Evolutionary conservation across 2,329 filamentous ascomycete genomes (phyloP), one percentile per base, ranked within the genome.

Genomic region (Helicocarpus griseus): DNA sequence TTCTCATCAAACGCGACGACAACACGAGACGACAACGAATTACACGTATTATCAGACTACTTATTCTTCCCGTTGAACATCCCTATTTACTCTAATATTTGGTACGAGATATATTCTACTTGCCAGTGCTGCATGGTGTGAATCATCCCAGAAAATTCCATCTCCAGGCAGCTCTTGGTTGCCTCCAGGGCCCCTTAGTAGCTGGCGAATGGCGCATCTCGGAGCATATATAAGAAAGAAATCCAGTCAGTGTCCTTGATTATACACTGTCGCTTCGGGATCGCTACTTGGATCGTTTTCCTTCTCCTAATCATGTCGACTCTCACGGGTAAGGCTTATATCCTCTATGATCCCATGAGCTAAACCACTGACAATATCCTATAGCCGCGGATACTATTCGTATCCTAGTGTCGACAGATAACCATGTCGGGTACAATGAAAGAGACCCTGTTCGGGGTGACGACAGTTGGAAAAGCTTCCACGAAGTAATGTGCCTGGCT

Each of bases 341-440:
- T 21, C 22, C 17, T n/a, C n/a, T n/a, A n/a, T n/a, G n/a, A n/a
- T n/a, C n/a, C n/a, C n/a, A n/a, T n/a, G n/a, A n/a, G n/a, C 24
- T 11, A 21, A 5, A 33, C 21, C 14, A 35, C 19, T 24, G 14
- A 50, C 52, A 33, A 29, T 17, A 29, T 11, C 5, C 24, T 17
- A 17, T 28, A 6, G 78, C 73, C 49, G 70, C 86, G 60, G 89
- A 98, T 72, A 95, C 89, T 0, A 96, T 98, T 63, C 88, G 89
- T 58, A 93, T 98, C 58, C 82, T 98, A 35, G 79, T 98, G 54
- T 85, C 93, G 36, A 97, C 91, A 14, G 93, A 98, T 68, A 97
- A 94, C 61, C 93, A 98, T 85, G 93, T 98, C 54, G 93, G 93
- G 49, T 97, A 89, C 70, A 87, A 89, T 64, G 93, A 98, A 71